Conservation (phyloP, 345 rosid species). For the Mercurialis annua region DNA sequence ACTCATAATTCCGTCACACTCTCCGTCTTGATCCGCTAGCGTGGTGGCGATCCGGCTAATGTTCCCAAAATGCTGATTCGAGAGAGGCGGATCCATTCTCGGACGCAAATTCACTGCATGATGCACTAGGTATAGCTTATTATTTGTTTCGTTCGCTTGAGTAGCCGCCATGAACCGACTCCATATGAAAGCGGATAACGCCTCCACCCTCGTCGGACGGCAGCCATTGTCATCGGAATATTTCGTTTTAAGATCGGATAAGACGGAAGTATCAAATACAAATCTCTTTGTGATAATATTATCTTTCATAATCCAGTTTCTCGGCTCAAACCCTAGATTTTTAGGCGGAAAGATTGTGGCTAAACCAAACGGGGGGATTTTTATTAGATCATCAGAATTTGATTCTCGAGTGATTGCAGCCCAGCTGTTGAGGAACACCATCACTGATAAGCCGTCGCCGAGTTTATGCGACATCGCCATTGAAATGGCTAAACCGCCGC, state of each 20-base stretch:
- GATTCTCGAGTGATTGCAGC: constrained; percentile 8
- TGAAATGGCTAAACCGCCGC: constrained; percentile 13
- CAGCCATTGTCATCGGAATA: constrained; percentile 7
- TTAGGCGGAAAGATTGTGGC: constrained; percentile 40
- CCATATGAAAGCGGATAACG: constrained; percentile 28
- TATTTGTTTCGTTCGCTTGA: background rate
- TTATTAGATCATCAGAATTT: too few species aligned
- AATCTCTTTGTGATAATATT: constrained; percentile 37
- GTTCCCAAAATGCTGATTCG: constrained; percentile 27
- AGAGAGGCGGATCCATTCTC: constrained; percentile 24
- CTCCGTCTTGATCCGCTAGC: background rate
- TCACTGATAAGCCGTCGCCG: constrained; percentile 8
- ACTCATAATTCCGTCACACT: background rate
- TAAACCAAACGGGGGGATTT: constrained; percentile 33
- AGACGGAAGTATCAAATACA: constrained; percentile 27
- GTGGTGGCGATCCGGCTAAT: constrained; percentile 18
- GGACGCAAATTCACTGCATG: constrained; percentile 24
- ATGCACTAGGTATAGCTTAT: background rate
- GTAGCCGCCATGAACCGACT: constrained; percentile 17
- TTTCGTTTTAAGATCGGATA: constrained; percentile 30
- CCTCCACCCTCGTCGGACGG: constrained; percentile 28
- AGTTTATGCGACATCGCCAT: constrained; percentile 20
- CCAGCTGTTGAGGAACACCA: constrained; percentile 15
- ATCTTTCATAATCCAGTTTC: constrained; percentile 28
- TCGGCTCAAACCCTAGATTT: constrained; percentile 16